Conservation (phyloP, 2,329 filamentous ascomycete genomes). For the Aureobasidium mangrovei region DNA sequence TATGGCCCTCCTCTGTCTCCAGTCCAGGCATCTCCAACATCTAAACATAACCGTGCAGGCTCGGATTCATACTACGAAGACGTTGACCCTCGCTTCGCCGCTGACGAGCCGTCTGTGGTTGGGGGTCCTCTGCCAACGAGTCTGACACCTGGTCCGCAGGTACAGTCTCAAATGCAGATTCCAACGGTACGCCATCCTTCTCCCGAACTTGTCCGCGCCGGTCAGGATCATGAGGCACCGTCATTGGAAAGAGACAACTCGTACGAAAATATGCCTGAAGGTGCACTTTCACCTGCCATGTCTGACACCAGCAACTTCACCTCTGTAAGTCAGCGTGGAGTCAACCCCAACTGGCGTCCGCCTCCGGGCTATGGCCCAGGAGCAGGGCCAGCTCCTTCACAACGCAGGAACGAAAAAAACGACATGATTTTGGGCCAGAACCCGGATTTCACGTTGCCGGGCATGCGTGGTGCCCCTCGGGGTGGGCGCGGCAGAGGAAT, state of each 20-base stretch:
- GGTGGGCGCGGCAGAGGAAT: slow-evolving; percentile 22
- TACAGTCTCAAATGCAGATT: slow-evolving; percentile 6
- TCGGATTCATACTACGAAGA: slow-evolving; percentile 77
- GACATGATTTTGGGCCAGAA: slow-evolving; percentile 71
- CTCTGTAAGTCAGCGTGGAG: slow-evolving; percentile 74
- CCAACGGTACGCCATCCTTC: slow-evolving; percentile 18
- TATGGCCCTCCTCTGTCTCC: slow-evolving; percentile 21
- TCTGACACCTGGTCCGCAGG: slow-evolving; percentile 14
- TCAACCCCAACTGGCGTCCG: slow-evolving; percentile 78
- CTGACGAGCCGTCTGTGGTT: slow-evolving; percentile 29
- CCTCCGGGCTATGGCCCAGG: slow-evolving; percentile 32
- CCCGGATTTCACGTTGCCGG: slow-evolving; percentile 73
- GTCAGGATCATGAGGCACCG: slow-evolving; percentile 14
- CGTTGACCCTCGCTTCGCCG: slow-evolving; percentile 77
- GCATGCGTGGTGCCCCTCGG: slow-evolving; percentile 26
- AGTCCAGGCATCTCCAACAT: slow-evolving; percentile 21
- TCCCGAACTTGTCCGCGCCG: not conserved
- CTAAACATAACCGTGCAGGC: slow-evolving; percentile 25
- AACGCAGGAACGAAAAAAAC: slow-evolving; percentile 42
- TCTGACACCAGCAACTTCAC: slow-evolving; percentile 83
- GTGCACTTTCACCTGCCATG: slow-evolving; percentile 58
- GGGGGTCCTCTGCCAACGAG: slow-evolving; percentile 15
- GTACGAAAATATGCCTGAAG: slow-evolving; percentile 57
- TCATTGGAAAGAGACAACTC: slow-evolving; percentile 36
- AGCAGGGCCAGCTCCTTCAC: slow-evolving; percentile 22